These are phyloP conservation scores for Misopates orontium DNA, from an alignment of 257 asterid genomes.

Conservation along the genomic window DNA sequence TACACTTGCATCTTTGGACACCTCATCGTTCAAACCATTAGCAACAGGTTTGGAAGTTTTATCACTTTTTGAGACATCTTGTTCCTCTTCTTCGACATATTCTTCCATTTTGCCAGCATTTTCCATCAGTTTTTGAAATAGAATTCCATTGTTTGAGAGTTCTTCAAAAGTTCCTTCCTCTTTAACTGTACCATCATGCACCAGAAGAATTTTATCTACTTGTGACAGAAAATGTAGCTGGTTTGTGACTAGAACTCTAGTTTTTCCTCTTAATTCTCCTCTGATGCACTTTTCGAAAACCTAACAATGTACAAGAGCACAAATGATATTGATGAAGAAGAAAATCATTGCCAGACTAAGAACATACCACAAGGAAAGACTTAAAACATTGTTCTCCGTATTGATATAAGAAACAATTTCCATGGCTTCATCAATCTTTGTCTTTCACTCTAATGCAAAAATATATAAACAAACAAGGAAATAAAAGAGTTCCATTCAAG, in stretches of 20 bases:
- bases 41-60: slow-evolving; percentile 41
- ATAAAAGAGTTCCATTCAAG: neutral
- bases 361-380: slow-evolving; percentile 7
- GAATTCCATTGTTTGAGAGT: slow-evolving; percentile 74
- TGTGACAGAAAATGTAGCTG: slow-evolving; percentile 94
- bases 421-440: slow-evolving; percentile 1
- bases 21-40: slow-evolving; percentile 52
- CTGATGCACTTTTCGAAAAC: slow-evolving; percentile 89
- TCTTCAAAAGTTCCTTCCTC: slow-evolving; percentile 98
- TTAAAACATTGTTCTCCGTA: slow-evolving; percentile 2
- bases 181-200: slow-evolving; percentile 88
- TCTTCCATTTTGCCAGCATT: slow-evolving; percentile 99
- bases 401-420: slow-evolving; percentile 2
- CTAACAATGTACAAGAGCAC: slow-evolving; percentile 38
- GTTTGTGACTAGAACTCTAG: slow-evolving; percentile 93
- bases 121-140: slow-evolving; percentile 90
- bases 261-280: slow-evolving; percentile 82
- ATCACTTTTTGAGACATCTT: slow-evolving; percentile 34
- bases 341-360: slow-evolving; percentile 13
- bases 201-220: slow-evolving; percentile 91
- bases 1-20: slow-evolving; percentile 46
- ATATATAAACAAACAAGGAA: neutral
- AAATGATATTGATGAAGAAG: slow-evolving; percentile 2
- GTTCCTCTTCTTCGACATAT: slow-evolving; percentile 68
- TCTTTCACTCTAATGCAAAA: too few species aligned